Percentiles rank a stretch among this genome's conserved stretches.
Conservation (phyloP, 2,329 filamentous ascomycete genomes). For the Diaporthe nobilis region DNA sequence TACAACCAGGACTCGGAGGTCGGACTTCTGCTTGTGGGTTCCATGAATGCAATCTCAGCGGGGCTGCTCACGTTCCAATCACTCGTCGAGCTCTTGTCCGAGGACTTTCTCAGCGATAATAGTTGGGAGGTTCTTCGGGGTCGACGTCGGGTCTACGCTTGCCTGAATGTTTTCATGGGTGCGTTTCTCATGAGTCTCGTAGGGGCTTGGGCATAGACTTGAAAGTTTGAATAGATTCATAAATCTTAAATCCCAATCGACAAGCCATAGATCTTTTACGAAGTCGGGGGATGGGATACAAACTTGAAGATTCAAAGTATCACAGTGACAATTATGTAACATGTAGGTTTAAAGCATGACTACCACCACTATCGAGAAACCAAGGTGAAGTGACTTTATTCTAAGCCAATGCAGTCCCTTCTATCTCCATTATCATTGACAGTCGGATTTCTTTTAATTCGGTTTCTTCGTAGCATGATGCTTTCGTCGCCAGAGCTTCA, state of each 20-base stretch:
- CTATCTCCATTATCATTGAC: too few relatives aligned
- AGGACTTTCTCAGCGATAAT: conserved; percentile 15
- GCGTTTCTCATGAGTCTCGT: conserved; percentile 20
- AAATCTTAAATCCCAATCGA: too few relatives aligned
- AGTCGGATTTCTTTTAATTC: too few relatives aligned
- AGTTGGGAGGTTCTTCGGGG: conserved; percentile 22
- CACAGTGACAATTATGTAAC: neutral
- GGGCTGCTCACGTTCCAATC: conserved; percentile 14
- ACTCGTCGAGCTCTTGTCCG: conserved; percentile 23
- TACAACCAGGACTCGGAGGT: conserved; percentile 25
- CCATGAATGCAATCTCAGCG: conserved; percentile 15
- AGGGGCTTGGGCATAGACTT: neutral
- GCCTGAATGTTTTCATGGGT: neutral
- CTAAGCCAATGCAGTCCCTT: too few relatives aligned
- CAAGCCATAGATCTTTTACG: neutral
- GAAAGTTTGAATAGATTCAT: too few relatives aligned
- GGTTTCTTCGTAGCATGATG: too few relatives aligned
- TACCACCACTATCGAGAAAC: too few relatives aligned
- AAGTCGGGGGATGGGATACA: neutral
- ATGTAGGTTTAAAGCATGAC: too few relatives aligned
- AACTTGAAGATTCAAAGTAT: neutral
- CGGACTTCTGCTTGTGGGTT: conserved; percentile 5
- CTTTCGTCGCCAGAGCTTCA: too few relatives aligned
- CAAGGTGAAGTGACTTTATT: too few relatives aligned
- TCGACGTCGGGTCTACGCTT: conserved; percentile 16